These are phyloP conservation scores for Oryza meyeriana DNA, from an alignment of 176 grass and related monocot genomes.

Conservation along the genomic window DNA sequence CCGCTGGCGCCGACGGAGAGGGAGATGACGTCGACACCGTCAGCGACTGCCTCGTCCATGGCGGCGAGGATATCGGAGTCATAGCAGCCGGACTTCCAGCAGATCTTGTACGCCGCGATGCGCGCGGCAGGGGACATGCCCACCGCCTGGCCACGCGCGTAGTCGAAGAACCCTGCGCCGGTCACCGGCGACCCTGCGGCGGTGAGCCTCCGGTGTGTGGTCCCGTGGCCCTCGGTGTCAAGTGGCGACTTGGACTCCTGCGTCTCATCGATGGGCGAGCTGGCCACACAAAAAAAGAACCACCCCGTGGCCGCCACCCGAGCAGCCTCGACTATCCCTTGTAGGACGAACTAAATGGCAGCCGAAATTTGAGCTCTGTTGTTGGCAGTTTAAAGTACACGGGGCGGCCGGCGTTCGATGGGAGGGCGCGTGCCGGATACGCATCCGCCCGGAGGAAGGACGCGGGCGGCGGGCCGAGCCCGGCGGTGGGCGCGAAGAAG, in stretches of 20 bases:
- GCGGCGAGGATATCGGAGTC: constrained; percentile 91
- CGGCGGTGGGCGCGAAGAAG: constrained; percentile 3
- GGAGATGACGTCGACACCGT: constrained; percentile 81
- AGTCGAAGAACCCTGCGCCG: constrained; percentile 47
- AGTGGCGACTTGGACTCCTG: constrained; percentile 82
- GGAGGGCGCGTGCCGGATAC: constrained; percentile 48
- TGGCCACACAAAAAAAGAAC: too few species aligned
- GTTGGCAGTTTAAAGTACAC: too few species aligned
- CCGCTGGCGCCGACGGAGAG: constrained; percentile 60
- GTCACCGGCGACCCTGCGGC: constrained; percentile 44
- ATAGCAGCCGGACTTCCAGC: constrained; percentile 64
- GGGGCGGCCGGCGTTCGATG: too few species aligned
- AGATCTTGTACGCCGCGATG: constrained; percentile 92
- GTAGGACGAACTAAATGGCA: constrained; percentile 79
- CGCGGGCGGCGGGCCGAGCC: constrained; percentile 24
- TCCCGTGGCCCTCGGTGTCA: constrained; percentile 84
- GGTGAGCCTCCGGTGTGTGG: constrained; percentile 81
- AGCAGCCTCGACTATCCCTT: constrained; percentile 66
- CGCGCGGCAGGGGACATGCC: constrained; percentile 68
- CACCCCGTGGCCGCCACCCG: constrained; percentile 44
- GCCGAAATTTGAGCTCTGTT: constrained; percentile 74
- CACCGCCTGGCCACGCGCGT: constrained; percentile 54
- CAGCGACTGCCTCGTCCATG: constrained; percentile 64
- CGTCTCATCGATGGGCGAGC: constrained; percentile 64
- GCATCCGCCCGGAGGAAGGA: constrained; percentile 46